These are phyloP conservation scores for Alternaria burnsii DNA, from an alignment of 2,329 filamentous ascomycete genomes.

Conservation along the genomic window DNA sequence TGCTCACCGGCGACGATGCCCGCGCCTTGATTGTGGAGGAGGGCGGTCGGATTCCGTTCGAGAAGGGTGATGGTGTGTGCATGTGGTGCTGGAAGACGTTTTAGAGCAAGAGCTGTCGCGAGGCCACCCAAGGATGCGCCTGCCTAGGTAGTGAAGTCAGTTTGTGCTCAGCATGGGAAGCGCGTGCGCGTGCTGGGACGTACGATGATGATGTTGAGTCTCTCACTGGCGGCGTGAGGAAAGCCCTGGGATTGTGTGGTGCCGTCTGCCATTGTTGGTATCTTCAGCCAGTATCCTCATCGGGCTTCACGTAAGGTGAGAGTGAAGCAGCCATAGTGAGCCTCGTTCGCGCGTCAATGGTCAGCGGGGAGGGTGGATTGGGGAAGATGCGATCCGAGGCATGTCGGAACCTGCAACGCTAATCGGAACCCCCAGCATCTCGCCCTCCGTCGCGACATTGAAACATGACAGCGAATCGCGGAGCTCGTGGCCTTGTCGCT, in stretches of 20 bases:
- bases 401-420: slow-evolving; percentile 2
- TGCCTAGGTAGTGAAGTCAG: slow-evolving; percentile 23
- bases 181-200: not conserved
- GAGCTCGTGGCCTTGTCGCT: slow-evolving; percentile 34
- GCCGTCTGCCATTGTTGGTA: not conserved
- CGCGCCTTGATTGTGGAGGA: slow-evolving; percentile 46
- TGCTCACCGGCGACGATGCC: slow-evolving; percentile 39
- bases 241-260: slow-evolving; percentile 19
- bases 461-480: slow-evolving; percentile 17
- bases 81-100: slow-evolving; percentile 33
- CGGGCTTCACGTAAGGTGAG: not conserved
- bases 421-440: slow-evolving; percentile 14
- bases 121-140: slow-evolving; percentile 44
- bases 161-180: not conserved
- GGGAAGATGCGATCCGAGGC: slow-evolving; percentile 8
- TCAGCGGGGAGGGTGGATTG: not conserved
- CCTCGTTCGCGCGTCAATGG: slow-evolving; percentile 4
- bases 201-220: slow-evolving; percentile 42
- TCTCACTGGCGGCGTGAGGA: slow-evolving; percentile 21
- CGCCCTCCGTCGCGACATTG: not conserved
- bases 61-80: slow-evolving; percentile 40
- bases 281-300: not conserved
- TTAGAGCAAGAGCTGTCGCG: slow-evolving; percentile 39
- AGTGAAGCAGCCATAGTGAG: not conserved
- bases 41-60: slow-evolving; percentile 41